Conservation (phyloP, 78 protist species). For the Cavenderia fasciculata region DNA sequence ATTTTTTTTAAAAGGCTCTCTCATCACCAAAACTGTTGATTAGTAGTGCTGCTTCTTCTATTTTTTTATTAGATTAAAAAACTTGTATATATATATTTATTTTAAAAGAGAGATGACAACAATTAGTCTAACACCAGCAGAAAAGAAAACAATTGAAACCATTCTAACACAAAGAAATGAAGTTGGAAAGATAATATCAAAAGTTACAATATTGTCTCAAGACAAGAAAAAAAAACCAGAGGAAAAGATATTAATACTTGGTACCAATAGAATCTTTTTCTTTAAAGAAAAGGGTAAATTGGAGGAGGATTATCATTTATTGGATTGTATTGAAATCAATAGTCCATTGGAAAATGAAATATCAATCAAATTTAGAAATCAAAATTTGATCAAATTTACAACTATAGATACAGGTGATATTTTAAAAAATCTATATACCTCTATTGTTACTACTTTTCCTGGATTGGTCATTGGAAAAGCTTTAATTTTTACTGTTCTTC, state of each 20-base stretch:
- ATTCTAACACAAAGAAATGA: conserved; percentile 51
- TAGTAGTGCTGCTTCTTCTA: too few relatives aligned
- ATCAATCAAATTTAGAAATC: conserved; percentile 37
- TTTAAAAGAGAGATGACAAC: too few relatives aligned
- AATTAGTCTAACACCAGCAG: too few relatives aligned
- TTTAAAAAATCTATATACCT: conserved; percentile 19
- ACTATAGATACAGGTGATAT: conserved; percentile 14
- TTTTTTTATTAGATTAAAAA: too few relatives aligned
- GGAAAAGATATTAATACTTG: conserved; percentile 22
- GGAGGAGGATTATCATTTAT: conserved; percentile 39
- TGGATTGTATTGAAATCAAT: conserved; percentile 25
- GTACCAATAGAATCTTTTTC: conserved; percentile 36
- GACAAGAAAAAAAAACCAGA: conserved; percentile 48
- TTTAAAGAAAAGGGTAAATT: conserved; percentile 68
- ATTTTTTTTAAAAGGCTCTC: too few relatives aligned
- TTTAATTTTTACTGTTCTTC: conserved; percentile 12
- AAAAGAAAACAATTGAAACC: conserved; percentile 23
- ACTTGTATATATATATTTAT: too few relatives aligned
- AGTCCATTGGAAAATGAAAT: conserved; percentile 26
- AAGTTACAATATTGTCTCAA: conserved; percentile 20
- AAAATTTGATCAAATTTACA: background rate
- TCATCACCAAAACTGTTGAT: too few relatives aligned
- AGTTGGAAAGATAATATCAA: conserved; percentile 42
- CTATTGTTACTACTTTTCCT: conserved; percentile 45
- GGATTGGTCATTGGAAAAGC: conserved; percentile 61